Evolutionary conservation across 2,329 filamentous ascomycete species (phyloP).

Genomic region (Aspergillus intermedius): DNA sequence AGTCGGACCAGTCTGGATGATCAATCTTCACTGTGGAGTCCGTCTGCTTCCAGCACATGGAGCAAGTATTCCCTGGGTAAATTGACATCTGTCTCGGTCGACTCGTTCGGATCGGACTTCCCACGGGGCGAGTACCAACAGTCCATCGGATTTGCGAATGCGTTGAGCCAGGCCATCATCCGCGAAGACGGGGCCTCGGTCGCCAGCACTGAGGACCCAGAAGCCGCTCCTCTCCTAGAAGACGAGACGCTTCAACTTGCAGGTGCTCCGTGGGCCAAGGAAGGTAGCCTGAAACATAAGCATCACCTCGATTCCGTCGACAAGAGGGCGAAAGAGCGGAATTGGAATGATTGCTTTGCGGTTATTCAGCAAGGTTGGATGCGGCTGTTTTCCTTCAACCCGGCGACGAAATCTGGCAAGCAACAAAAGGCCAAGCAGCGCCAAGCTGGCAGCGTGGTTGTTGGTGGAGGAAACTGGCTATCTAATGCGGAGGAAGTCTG

Average conservation of each 20-base stretch:
- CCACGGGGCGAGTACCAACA: conserved; percentile 81
- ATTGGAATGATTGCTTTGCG: conserved; percentile 92
- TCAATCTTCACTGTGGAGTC: conserved; percentile 82
- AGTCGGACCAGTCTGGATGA: conserved; percentile 94
- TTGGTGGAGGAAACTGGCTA: conserved; percentile 96
- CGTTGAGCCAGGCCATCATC: conserved; percentile 91
- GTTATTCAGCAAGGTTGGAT: conserved; percentile 93
- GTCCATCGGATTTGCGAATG: conserved; percentile 95
- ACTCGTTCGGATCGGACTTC: conserved; percentile 75
- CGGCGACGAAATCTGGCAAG: conserved; percentile 61
- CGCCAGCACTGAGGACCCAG: conserved; percentile 53
- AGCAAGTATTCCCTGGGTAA: conserved; percentile 89
- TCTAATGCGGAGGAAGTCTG: conserved; percentile 89
- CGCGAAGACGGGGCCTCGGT: conserved; percentile 60
- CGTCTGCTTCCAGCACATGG: conserved; percentile 86
- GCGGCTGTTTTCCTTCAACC: conserved; percentile 86
- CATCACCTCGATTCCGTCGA: conserved; percentile 87
- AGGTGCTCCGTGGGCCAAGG: conserved; percentile 96
- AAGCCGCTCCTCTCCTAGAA: conserved; percentile 65
- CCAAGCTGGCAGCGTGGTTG: conserved; percentile 57
- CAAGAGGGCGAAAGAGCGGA: conserved; percentile 87
- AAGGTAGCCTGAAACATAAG: conserved; percentile 92
- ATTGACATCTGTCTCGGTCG: conserved; percentile 84
- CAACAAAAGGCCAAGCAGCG: conserved; percentile 54
- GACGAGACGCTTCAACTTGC: conserved; percentile 87